Conservation (phyloP, 2,329 filamentous ascomycete genomes). For the Alternaria burnsii region DNA sequence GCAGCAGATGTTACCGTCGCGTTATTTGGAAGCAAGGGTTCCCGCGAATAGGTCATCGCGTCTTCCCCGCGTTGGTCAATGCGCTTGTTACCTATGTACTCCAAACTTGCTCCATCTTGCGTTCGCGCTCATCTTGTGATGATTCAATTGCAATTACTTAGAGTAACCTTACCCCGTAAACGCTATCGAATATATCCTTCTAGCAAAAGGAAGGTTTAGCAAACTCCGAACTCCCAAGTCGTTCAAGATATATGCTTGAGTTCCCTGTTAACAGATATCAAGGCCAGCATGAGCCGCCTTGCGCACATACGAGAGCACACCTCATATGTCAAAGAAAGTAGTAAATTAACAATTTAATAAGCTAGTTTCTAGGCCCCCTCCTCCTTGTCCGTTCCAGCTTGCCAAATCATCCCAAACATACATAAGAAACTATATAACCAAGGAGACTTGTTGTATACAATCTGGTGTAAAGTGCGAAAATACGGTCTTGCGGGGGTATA, state of each 20-base stretch:
- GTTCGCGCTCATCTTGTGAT: too few relatives aligned
- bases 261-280: too few relatives aligned
- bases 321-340: background rate
- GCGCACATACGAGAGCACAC: background rate
- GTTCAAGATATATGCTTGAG: too few relatives aligned
- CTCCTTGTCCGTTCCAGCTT: background rate
- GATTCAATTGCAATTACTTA: too few relatives aligned
- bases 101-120: too few relatives aligned
- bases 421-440: slow-evolving; percentile 4
- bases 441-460: background rate
- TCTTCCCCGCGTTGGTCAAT: slow-evolving; percentile 19
- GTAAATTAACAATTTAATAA: slow-evolving; percentile 1
- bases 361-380: background rate
- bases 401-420: background rate
- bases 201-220: too few relatives aligned
- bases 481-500: slow-evolving; percentile 8
- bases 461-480: background rate
- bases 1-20: background rate
- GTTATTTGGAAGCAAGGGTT: background rate
- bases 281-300: too few relatives aligned
- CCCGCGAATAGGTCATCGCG: slow-evolving; percentile 16
- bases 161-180: too few relatives aligned
- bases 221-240: too few relatives aligned
- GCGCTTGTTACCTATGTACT: background rate
- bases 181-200: too few relatives aligned